Evolutionary conservation across 495 filamentous ascomycete species (phyloP), one percentile per base, ranked within the genome.

Genomic region (Chlorociboria aeruginascens): DNA sequence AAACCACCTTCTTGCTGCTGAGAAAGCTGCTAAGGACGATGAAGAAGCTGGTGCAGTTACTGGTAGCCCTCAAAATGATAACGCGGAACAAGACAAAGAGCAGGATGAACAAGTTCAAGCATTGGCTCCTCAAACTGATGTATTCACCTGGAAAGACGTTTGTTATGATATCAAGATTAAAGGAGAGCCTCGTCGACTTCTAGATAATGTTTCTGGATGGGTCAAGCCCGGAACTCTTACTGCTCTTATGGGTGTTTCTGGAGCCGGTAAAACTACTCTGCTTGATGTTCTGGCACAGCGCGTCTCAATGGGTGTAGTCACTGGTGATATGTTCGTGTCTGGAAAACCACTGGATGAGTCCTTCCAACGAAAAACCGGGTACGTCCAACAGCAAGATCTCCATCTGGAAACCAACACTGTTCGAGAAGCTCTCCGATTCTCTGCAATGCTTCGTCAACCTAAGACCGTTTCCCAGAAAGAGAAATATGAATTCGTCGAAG

Each of bases 311-410:
- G 89, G 89, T 53, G 81, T 93, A 9, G 82, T 95, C 42, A 81
- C 76, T 13, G 89, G 89, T 20, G 79, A 89, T 45, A 89, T 90
- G 79, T 67, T 90, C 2, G 85, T 95, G 6, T 83, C 93, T 55
- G 89, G 86, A 1, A 72, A 69, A 20, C 79, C 71, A 35, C 74
- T 83, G 13, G 85, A 93, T 58, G 69, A 74, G 13, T 86, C 84
- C 0, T 95, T 95, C 73, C 87, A 92, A 59, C 82, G 89, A 32
- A 92, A 92, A 69, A 95, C 89, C 3, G 89, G 89, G 25, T 97
- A 95, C 56, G 90, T 92, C 14, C 87, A 97, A 57, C 90, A 97
- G 62, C 88, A 94, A 64, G 90, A 97, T 76, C 74, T 97, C 8
- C 89, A 95, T 63, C 72, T 93, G 20, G 71, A 82, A 32, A 93